phyloP scores from a whole-genome alignment of 345 rosid species.

The Eucalyptus tenuipes region DNA sequence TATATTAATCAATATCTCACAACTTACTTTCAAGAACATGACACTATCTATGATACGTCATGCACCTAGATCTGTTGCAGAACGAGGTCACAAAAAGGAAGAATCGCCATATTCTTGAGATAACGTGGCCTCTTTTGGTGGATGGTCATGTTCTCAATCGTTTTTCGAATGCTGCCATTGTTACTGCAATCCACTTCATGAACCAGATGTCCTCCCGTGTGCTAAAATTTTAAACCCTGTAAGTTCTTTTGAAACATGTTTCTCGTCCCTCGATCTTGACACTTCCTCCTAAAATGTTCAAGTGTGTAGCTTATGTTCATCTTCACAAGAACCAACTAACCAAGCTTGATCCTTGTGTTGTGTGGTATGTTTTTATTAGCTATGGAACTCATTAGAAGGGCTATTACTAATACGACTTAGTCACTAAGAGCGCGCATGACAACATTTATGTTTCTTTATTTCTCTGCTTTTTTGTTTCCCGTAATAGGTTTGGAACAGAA shows the following conservation, averaged over 20 bases:
- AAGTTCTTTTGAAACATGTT: neutral
- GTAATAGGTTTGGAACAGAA: rapidly evolving
- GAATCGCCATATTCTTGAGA: neutral
- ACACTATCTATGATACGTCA: neutral
- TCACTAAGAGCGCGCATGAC: neutral
- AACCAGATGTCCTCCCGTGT: neutral
- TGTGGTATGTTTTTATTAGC: neutral
- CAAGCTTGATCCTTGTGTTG: neutral
- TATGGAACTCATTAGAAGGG: neutral
- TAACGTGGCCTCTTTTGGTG: neutral
- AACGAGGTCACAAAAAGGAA: neutral
- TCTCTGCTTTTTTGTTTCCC: rapidly evolving
- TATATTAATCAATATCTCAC: neutral
- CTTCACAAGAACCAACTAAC: neutral
- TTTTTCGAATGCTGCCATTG: neutral
- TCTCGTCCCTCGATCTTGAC: neutral
- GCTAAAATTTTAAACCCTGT: neutral
- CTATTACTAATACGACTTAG: neutral
- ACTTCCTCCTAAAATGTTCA: neutral
- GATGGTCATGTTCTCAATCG: neutral
- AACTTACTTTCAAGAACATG: neutral
- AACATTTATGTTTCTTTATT: rapidly evolving
- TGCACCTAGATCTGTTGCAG: neutral
- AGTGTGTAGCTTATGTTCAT: neutral
- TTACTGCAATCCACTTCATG: neutral